Conservation (phyloP, 2,329 filamentous ascomycete species). For the Trichoderma citrinoviride region DNA sequence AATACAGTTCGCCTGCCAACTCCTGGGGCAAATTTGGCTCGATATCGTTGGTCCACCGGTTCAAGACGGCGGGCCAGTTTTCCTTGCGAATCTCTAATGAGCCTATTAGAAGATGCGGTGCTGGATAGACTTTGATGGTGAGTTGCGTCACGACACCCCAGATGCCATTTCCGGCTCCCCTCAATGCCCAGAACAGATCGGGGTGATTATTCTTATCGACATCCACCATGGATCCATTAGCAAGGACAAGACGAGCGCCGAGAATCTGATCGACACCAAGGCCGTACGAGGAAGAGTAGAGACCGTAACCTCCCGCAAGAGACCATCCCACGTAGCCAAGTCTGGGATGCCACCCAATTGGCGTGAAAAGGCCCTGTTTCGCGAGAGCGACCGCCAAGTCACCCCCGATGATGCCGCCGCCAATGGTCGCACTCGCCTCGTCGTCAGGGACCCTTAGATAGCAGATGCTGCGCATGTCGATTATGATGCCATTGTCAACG, state of each 20-base stretch:
- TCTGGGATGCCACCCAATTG: conserved; percentile 1
- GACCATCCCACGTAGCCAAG: conserved; percentile 7
- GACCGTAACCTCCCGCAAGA: conserved; percentile 8
- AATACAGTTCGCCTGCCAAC: conserved; percentile 6
- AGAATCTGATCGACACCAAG: conserved; percentile 2
- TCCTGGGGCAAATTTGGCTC: background rate
- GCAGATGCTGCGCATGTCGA: conserved; percentile 1
- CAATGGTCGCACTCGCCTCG: background rate
- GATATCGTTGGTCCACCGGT: background rate
- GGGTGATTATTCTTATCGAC: conserved; percentile 8
- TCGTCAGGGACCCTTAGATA: background rate
- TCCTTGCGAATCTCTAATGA: background rate
- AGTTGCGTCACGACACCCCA: conserved; percentile 32
- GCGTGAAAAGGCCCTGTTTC: background rate
- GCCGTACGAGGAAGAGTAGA: conserved; percentile 4
- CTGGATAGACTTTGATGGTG: conserved; percentile 29
- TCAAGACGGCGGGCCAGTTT: background rate
- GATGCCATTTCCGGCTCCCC: conserved; percentile 29
- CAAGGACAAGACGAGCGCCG: background rate
- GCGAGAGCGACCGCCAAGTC: background rate
- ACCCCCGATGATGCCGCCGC: background rate
- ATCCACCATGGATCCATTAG: background rate
- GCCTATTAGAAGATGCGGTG: background rate
- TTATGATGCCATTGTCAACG: background rate
- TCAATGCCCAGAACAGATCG: conserved; percentile 31